phyloP scores from a whole-genome alignment of 2,329 filamentous ascomycete species.

The Zarea fungicola region DNA sequence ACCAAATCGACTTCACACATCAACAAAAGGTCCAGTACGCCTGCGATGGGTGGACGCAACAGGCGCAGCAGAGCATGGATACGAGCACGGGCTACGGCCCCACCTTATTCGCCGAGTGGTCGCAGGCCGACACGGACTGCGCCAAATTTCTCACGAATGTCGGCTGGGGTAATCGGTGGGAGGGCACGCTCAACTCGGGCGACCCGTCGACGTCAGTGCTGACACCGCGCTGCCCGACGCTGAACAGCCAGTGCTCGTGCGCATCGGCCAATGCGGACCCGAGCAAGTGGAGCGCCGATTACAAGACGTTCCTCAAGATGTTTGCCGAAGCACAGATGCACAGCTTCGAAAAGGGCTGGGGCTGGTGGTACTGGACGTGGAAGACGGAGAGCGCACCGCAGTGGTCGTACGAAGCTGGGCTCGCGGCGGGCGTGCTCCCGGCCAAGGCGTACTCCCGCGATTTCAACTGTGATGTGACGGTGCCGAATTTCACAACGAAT shows the following conservation, averaged over 20 bases:
- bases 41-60: conserved; percentile 79
- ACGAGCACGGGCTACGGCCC: conserved; percentile 79
- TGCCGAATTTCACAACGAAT: conserved; percentile 45
- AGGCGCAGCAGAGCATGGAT: conserved; percentile 68
- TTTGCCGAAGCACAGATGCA: conserved; percentile 97
- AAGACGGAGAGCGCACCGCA: conserved; percentile 78
- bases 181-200: conserved; percentile 73
- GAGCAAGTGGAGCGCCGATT: conserved; percentile 59
- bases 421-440: conserved; percentile 75
- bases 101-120: conserved; percentile 95
- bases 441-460: conserved; percentile 62
- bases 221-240: conserved; percentile 68
- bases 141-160: conserved; percentile 84
- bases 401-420: conserved; percentile 86
- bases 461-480: conserved; percentile 61
- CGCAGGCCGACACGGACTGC: conserved; percentile 95
- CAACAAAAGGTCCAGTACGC: conserved; percentile 80
- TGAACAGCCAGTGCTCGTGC: conserved; percentile 65
- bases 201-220: conserved; percentile 57
- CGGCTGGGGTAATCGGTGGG: conserved; percentile 82
- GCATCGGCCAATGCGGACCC: conserved; percentile 69
- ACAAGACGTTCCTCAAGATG: conserved; percentile 80
- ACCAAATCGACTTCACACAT: conserved; percentile 78
- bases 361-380: conserved; percentile 99
- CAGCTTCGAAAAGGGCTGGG: conserved; percentile 87